Conservation (phyloP, 208 protist genomes). For the Giardia muris region DNA sequence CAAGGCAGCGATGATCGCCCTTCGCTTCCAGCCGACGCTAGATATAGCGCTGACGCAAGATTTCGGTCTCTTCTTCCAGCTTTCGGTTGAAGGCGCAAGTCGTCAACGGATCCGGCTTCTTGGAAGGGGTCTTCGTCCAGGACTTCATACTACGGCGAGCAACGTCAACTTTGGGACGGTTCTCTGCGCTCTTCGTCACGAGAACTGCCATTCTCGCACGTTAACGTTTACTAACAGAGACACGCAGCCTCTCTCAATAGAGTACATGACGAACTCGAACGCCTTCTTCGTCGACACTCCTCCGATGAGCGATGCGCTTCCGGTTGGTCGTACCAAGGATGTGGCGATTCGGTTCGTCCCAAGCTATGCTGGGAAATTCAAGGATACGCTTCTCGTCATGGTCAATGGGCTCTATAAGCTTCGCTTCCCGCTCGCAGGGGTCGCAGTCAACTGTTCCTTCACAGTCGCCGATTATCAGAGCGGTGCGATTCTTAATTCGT, state of each 20-base stretch:
- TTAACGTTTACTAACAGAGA: conserved; percentile 15
- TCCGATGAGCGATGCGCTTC: neutral
- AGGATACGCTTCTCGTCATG: neutral
- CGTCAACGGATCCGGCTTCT: neutral
- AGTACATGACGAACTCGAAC: neutral
- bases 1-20: neutral
- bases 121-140: neutral
- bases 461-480: neutral
- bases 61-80: neutral
- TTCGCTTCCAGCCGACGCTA: neutral
- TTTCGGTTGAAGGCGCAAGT: neutral
- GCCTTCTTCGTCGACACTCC: neutral
- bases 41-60: neutral
- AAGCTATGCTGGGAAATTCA: neutral
- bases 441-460: neutral
- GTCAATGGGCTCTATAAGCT: conserved; percentile 28
- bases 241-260: neutral
- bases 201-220: neutral
- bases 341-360: conserved; percentile 12
- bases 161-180: neutral
- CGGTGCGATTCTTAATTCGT: neutral
- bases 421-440: neutral
- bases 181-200: neutral
- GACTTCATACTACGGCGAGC: neutral
- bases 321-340: neutral